Base-by-base conservation (phyloP, 1,139 yeast species). In the Pichia sp. region DNA sequence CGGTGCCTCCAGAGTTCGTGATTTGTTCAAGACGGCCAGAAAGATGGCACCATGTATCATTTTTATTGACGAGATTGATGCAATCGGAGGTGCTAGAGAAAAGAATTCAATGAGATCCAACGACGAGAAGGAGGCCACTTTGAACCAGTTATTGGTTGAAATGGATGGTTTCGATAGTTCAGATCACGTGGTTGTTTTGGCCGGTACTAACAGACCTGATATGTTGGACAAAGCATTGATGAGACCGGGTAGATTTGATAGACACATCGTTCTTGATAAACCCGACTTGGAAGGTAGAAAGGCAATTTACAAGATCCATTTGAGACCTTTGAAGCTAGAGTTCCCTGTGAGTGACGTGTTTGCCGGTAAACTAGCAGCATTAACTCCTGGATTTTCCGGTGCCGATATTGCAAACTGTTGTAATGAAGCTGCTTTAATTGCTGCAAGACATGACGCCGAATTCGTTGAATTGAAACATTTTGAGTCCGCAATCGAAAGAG, bases 1-100 rank as follows among this genome's bases (percentile, higher is more conserved):
- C n/a, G 99, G 99, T 74, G 98, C 99, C 2, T 84, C 90, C 0
- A 76, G 93, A 70, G 93, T 86, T 45, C 85, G 95, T 70, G 95
- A 87, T 66, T 75, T 87, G 61, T 86, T 87, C 74, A 83, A 85
- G 63, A 82, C 87, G 19, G 95, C 95, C 1, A 75, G 93, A 61
- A 86, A 85, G 62, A 84, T 83, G 76, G 90, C 93, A 0, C 95
- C 95, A 16, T 80, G 90, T 7, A 87, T 87, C 62, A 79, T 87
- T 40, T 87, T 87, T 64, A 87, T 87, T 47, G 95, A 87, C 74
- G 95, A 87, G 72, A 87, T 87, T 62, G 95, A 87, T 74, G 95
- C 95, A 43, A 86, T 87, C 63, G 95, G 95, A 66, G 86, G 84
- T 66, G 87, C 85, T 57, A 78, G 95, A 72, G 43, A 84, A 82